Base-by-base conservation (phyloP, 192 early-diverging fungal genomes). In the Bifiguratus adelaidae region DNA sequence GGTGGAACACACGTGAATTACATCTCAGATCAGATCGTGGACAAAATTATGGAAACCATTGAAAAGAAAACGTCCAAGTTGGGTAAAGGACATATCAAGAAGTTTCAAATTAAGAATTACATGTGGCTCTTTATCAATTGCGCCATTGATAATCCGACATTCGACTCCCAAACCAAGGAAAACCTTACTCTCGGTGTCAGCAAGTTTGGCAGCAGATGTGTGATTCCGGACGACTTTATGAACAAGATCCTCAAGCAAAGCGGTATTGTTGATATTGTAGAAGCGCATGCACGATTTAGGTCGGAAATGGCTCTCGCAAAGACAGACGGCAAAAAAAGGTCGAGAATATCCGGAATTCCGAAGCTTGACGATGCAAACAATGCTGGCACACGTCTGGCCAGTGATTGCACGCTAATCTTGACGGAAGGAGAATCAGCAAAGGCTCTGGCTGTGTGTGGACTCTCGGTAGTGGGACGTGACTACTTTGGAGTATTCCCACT, bases 351-450 rank as follows among this genome's bases (percentile, higher is more conserved):
- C 0, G 82, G 82, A 38, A 84, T 98, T 29, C 68, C 83, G 23
- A 97, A 96, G 59, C 77, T 97, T 3, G 92, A 92, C 33, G 95
- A 99, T 55, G 95, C 95, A 25, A 94, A 90, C 53, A 72, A 81
- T 40, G 95, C 95, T n/a, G 95, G 95, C 9, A 77, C 76, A 0
- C 29, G 38, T 19, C 64, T 65, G 5, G 61, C 82, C 37, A 76
- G 80, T 15, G 55, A 60, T 26, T 99, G 95, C 62, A 97, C 92
- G 13, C 67, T 99, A 38, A 94, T 99, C 60, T 70, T 99, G 42
- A 97, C 95, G 0, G 95, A 96, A 72, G 93, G 93, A 62, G 93
- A 96, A 57, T 94, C 91, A 8, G 93, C 91, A 60, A 96, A 94
- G 50, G 64, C 92, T 0, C 65, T 96, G 21, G 93, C 89, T 11